A percentile compares a stretch with the other conserved stretches of the same genome.
Evolutionary conservation across 1,284 basidiomycete species (phyloP).

Genomic region (Ganoderma sinense): DNA sequence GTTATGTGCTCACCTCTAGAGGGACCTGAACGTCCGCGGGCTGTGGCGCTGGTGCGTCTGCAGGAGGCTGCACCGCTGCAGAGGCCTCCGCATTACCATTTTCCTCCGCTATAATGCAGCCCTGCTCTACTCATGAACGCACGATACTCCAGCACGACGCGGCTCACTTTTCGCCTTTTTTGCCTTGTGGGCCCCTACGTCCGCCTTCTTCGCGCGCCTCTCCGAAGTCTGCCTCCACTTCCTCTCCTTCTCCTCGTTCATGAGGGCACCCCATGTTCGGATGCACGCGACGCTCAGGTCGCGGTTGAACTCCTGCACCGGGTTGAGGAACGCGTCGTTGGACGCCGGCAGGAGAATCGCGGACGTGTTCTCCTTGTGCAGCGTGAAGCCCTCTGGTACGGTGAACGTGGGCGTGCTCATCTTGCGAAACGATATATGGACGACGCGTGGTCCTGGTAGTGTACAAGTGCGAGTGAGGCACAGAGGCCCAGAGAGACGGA

Average conservation of each 20-base stretch:
- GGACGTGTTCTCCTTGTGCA: conserved; percentile 88
- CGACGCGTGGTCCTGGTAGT: conserved; percentile 1
- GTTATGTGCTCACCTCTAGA: neutral
- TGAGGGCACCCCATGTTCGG: conserved; percentile 81
- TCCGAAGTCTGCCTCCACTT: conserved; percentile 61
- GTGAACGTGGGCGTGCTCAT: conserved; percentile 40
- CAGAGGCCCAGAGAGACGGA: conserved; percentile 21
- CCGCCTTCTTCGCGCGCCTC: conserved; percentile 41
- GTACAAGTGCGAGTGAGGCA: conserved; percentile 19
- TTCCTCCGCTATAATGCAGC: conserved; percentile 19
- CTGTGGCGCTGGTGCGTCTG: neutral
- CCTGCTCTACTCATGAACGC: conserved; percentile 2
- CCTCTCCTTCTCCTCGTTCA: conserved; percentile 72
- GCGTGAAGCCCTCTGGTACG: conserved; percentile 78
- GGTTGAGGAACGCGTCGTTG: conserved; percentile 93
- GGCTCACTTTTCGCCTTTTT: conserved; percentile 43
- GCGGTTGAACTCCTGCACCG: conserved; percentile 98
- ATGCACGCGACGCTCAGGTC: conserved; percentile 94
- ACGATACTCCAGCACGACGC: neutral
- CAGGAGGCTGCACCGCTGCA: conserved; percentile 9
- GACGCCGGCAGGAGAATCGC: conserved; percentile 81
- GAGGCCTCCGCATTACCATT: conserved; percentile 13
- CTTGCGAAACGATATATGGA: conserved; percentile 9
- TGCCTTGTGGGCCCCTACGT: conserved; percentile 37
- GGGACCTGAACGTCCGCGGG: neutral